Evolutionary conservation across 306 rosid species (phyloP), one percentile per base, ranked within the genome.

Genomic region (Casuarina equisetifolia): DNA sequence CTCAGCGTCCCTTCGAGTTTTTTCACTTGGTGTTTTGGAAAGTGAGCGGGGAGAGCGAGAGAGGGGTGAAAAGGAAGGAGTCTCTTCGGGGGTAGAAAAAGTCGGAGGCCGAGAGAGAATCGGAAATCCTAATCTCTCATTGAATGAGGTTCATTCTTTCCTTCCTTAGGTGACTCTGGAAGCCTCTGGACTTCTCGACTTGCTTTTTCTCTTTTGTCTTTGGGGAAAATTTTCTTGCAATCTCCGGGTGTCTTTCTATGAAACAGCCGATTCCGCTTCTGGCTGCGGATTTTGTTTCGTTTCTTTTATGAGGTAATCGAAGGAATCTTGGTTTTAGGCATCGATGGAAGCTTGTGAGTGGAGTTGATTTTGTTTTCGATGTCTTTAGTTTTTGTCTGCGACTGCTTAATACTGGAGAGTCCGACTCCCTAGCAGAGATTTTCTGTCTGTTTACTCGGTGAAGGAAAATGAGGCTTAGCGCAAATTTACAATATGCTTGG

Each of bases 71-170:
- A n/a, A 42, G 32, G 16, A 67, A 35, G 71, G 50, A 42, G 71
- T 4, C 42, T 44, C 8, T 8, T n/a, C 7, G 5, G 32, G 32
- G 71, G 9, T 35, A 67, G 49, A 40, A n/a, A 40, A n/a, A 66
- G 49, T 16, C 12, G 25, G 49, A 16, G 20, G 38, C n/a, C 36
- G 50, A 66, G 16, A 25, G 64, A 58, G 13, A 58, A 42, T 67
- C 48, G 32, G 32, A 67, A 66, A 67, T 50, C 71, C 71, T 67
- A 67, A 67, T 40, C 71, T 67, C 35, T 67, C 36, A 42, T 42
- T 42, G 71, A 67, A 67, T 67, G 71, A 67, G 71, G 71, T 67
- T 42, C 35, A 50, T 38, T 39, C 68, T 17, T 63, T 63, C 48
- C 40, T 40, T 64, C 70, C 16, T 40, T 67, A 49, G 50, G n/a